Base-by-base conservation (phyloP, 2,329 filamentous ascomycete genomes). In the Plenodomus biglobosus region DNA sequence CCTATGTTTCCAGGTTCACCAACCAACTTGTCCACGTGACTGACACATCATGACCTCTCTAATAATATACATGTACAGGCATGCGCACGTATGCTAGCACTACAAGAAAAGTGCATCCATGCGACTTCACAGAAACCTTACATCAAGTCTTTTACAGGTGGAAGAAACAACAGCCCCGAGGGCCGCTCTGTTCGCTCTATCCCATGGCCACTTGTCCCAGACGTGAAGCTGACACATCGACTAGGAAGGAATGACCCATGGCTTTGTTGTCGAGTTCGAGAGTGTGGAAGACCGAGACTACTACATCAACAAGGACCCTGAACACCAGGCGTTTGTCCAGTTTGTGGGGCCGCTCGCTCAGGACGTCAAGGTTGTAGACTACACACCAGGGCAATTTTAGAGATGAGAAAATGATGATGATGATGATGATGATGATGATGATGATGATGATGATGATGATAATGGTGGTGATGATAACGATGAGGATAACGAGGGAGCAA, bases 231-330 rank as follows among this genome's bases (percentile, higher is more conserved):
- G 44, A 34, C 15, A 37, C 21, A 35, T 50, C 2, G 44, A 20
- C 1, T 34, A 70, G 85, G 76, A 79, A 40, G 85, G 80, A 0
- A 81, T 86, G 42, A 85, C 85, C 0, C 87, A 91, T 64, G 84
- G 77, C 0, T 90, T 90, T 53, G 79, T 91, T 1, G 78, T 80
- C 18, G 81, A 88, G 58, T 90, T 91, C 49, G 77, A 79, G 8
- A 85, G 68, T 18, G 74, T 75, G 16, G 79, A 82, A 53, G 86
- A 91, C 62, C 75, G 86, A 39, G 78, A 84, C 51, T 90, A 88
- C 60, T 91, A 90, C 64, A 70, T 87, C 6, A 69, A 80, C 42
- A 72, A 82, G 22, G 87, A 91, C 58, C 84, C 85, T 1, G 79
- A 72, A 8, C 87, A 90, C 64, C 70, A 76, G 30, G 80, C 69